These are phyloP conservation scores for Ganoderma sp. DNA, from an alignment of 1,284 basidiomycete genomes.

Conservation along the genomic window DNA sequence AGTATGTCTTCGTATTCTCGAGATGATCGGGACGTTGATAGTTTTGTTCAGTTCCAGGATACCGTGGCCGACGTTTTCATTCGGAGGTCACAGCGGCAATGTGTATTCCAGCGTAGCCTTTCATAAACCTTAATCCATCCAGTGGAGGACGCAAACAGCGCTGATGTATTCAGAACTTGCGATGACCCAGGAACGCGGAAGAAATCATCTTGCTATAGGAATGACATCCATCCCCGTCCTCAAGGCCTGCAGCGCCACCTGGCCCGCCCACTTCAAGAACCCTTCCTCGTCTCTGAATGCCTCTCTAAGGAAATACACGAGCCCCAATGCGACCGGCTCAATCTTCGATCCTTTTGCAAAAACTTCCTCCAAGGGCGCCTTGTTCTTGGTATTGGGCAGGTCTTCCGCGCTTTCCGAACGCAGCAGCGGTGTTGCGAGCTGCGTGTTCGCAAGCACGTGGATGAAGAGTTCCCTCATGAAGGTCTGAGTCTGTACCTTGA, in stretches of 20 bases:
- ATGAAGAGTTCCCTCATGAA: slow-evolving; percentile 78
- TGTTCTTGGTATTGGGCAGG: slow-evolving; percentile 53
- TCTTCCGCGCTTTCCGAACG: slow-evolving; percentile 40
- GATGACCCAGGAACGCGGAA: not conserved
- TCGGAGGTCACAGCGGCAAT: slow-evolving; percentile 79
- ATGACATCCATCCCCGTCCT: slow-evolving; percentile 63
- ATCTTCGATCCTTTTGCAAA: slow-evolving; percentile 71
- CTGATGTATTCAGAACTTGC: not conserved
- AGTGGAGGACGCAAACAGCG: not conserved
- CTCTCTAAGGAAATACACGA: slow-evolving; percentile 70
- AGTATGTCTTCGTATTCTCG: slow-evolving; percentile 52
- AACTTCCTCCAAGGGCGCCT: slow-evolving; percentile 71
- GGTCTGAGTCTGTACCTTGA: slow-evolving; percentile 64
- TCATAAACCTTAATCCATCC: slow-evolving; percentile 47
- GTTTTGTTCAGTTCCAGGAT: slow-evolving; percentile 62
- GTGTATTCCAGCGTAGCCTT: slow-evolving; percentile 79
- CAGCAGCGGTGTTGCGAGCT: slow-evolving; percentile 70
- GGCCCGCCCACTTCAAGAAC: slow-evolving; percentile 68
- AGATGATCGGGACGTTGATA: not conserved
- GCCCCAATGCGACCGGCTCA: slow-evolving; percentile 66
- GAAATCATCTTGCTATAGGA: slow-evolving; percentile 36
- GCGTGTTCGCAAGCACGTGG: slow-evolving; percentile 74
- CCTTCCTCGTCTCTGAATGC: slow-evolving; percentile 49
- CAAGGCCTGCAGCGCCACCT: slow-evolving; percentile 71
- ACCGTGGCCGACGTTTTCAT: slow-evolving; percentile 73